These are phyloP conservation scores for Ambrosiella beaveri DNA, from an alignment of 2,329 filamentous ascomycete genomes.

Conservation along the genomic window DNA sequence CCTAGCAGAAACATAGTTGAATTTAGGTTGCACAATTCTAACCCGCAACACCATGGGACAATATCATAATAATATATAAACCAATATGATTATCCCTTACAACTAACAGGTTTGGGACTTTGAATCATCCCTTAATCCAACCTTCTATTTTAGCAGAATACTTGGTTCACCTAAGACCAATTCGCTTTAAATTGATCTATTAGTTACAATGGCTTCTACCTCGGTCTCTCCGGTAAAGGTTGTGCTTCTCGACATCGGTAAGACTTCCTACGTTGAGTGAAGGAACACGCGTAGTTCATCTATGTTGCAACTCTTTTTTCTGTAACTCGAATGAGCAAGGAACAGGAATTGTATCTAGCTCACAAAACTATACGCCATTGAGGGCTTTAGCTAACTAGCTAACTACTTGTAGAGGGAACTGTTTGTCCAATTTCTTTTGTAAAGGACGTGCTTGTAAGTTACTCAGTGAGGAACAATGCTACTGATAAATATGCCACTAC, in stretches of 20 bases:
- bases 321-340: too few species aligned
- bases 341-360: too few species aligned
- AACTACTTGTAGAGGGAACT: constrained; percentile 46
- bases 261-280: constrained; percentile 17
- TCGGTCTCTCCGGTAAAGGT: constrained; percentile 22
- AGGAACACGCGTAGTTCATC: too few species aligned
- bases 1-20: not conserved
- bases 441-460: constrained; percentile 62
- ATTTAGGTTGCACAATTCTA: constrained; percentile 2
- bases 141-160: not conserved
- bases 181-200: not conserved
- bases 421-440: constrained; percentile 74
- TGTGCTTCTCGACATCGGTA: constrained; percentile 42
- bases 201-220: not conserved
- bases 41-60: not conserved
- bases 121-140: not conserved
- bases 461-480: too few species aligned
- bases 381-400: not conserved
- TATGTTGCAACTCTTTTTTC: too few species aligned
- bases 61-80: not conserved
- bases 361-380: too few species aligned
- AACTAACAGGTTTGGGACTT: not conserved
- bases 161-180: not conserved
- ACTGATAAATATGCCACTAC: not conserved
- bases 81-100: not conserved